Evolutionary conservation across 1,284 basidiomycete species (phyloP).

Genomic region (Leccinum angustisporum): DNA sequence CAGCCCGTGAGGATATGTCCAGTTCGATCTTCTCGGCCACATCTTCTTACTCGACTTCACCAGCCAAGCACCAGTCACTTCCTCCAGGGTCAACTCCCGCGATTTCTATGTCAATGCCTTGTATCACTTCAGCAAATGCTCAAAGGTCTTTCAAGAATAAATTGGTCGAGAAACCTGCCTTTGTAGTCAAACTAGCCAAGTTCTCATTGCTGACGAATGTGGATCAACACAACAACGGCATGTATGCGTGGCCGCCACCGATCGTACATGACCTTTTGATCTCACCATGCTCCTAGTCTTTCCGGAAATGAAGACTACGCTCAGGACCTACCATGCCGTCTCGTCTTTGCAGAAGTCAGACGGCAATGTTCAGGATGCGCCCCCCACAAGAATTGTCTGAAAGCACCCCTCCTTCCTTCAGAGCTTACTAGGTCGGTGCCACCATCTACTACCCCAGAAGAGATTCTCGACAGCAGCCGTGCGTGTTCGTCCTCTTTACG

Average conservation of each 20-base stretch:
- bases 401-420: slow-evolving; percentile 73
- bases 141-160: slow-evolving; percentile 86
- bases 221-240: slow-evolving; percentile 93
- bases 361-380: slow-evolving; percentile 67
- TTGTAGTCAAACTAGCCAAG: slow-evolving; percentile 81
- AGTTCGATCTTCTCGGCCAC: slow-evolving; percentile 79
- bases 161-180: slow-evolving; percentile 76
- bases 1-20: too few relatives aligned
- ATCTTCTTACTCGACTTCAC: slow-evolving; percentile 88
- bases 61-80: slow-evolving; percentile 23
- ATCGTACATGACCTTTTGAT: slow-evolving; percentile 16
- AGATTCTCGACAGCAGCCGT: slow-evolving; percentile 67
- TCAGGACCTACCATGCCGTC: slow-evolving; percentile 71
- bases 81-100: too few relatives aligned
- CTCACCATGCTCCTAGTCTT: slow-evolving; percentile 41
- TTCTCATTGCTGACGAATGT: slow-evolving; percentile 87
- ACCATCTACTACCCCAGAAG: slow-evolving; percentile 68
- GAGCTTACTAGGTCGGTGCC: slow-evolving; percentile 68
- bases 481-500: slow-evolving; percentile 28
- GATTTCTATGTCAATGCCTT: slow-evolving; percentile 49
- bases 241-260: slow-evolving; percentile 46
- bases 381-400: slow-evolving; percentile 69
- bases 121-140: slow-evolving; percentile 79
- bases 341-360: slow-evolving; percentile 66
- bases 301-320: slow-evolving; percentile 68